Percentiles rank a stretch among this genome's conserved stretches.
These are phyloP conservation scores for Paraconiothyrium brasiliense DNA, from an alignment of 2,329 filamentous ascomycete species.

Conservation along the genomic window DNA sequence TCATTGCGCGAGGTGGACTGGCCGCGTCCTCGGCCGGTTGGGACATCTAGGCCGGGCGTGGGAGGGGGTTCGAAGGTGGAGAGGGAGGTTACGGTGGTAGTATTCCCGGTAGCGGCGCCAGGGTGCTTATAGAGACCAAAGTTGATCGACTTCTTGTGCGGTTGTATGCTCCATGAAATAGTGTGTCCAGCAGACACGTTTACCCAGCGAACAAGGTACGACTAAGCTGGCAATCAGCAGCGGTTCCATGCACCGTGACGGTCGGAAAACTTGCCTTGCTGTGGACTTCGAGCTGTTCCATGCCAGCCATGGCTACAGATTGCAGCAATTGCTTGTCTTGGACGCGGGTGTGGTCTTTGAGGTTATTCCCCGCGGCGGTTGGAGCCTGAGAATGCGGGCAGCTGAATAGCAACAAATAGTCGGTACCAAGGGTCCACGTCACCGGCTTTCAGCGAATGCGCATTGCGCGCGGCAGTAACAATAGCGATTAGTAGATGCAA, in stretches of 20 bases:
- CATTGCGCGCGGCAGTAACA: constrained; percentile 22
- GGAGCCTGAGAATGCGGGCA: constrained; percentile 21
- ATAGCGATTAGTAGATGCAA: background rate
- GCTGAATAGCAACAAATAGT: constrained; percentile 16
- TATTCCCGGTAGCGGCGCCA: constrained; percentile 68
- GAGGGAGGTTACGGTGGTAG: constrained; percentile 49
- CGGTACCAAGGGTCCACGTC: constrained; percentile 11
- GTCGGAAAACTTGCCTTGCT: constrained; percentile 76
- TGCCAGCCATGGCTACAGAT: constrained; percentile 76
- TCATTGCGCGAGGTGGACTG: constrained; percentile 69
- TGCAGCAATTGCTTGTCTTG: background rate
- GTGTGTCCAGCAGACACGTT: constrained; percentile 89
- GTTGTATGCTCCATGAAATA: constrained; percentile 97
- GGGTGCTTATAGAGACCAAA: constrained; percentile 99
- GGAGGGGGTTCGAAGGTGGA: constrained; percentile 42
- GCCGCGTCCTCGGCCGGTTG: constrained; percentile 64
- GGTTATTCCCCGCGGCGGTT: constrained; percentile 14
- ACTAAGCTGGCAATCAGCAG: constrained; percentile 63
- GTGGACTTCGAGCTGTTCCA: constrained; percentile 96
- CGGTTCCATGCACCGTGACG: constrained; percentile 1
- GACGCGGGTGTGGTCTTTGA: background rate
- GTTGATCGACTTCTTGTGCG: constrained; percentile 98
- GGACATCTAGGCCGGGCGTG: constrained; percentile 62
- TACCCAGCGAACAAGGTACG: constrained; percentile 97
- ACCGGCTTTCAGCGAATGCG: constrained; percentile 26